phyloP scores from a whole-genome alignment of 495 filamentous ascomycete species.

The Penicillium riverlandense region DNA sequence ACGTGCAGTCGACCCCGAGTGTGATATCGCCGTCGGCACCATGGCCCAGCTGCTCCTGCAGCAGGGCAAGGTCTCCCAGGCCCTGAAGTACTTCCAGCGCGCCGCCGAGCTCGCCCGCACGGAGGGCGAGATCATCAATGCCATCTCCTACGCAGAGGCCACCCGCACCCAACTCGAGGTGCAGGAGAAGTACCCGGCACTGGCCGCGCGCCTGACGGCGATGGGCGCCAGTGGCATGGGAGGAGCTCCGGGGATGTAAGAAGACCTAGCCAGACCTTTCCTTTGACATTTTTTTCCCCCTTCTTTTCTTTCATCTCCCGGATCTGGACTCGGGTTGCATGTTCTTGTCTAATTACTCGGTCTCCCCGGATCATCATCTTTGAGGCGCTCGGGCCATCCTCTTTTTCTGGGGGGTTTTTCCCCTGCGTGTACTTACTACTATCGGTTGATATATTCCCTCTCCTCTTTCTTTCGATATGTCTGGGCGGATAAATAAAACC shows the following conservation, averaged over 20 bases:
- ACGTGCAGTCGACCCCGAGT: slow-evolving; percentile 90
- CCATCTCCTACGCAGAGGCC: slow-evolving; percentile 93
- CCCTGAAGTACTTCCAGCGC: slow-evolving; percentile 93
- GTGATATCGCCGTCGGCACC: slow-evolving; percentile 96
- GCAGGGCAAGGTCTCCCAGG: slow-evolving; percentile 93
- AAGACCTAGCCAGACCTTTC: slow-evolving; percentile 3
- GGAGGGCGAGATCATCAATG: slow-evolving; percentile 92
- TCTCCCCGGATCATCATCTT: slow-evolving; percentile 14
- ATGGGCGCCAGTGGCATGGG: slow-evolving; percentile 55
- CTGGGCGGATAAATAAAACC: slow-evolving; percentile 4
- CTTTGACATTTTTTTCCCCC: neutral
- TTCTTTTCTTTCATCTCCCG: slow-evolving; percentile 3
- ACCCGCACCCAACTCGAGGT: slow-evolving; percentile 96
- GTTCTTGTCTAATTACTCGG: slow-evolving; percentile 6
- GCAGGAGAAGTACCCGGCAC: slow-evolving; percentile 95
- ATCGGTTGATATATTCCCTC: slow-evolving; percentile 21
- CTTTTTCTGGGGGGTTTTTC: slow-evolving; percentile 8
- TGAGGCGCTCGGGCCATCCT: slow-evolving; percentile 11
- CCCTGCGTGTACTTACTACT: slow-evolving; percentile 32
- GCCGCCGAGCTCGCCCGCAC: slow-evolving; percentile 94
- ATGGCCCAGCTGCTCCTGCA: slow-evolving; percentile 99
- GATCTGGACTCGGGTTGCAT: slow-evolving; percentile 5
- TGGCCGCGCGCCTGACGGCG: slow-evolving; percentile 72
- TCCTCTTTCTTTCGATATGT: slow-evolving; percentile 12
- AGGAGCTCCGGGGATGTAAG: slow-evolving; percentile 29